A percentile compares a stretch with the other conserved stretches of the same genome.
Evolutionary conservation across 495 filamentous ascomycete genomes (phyloP).

Genomic region (Podospora bellae-mahoneyi): DNA sequence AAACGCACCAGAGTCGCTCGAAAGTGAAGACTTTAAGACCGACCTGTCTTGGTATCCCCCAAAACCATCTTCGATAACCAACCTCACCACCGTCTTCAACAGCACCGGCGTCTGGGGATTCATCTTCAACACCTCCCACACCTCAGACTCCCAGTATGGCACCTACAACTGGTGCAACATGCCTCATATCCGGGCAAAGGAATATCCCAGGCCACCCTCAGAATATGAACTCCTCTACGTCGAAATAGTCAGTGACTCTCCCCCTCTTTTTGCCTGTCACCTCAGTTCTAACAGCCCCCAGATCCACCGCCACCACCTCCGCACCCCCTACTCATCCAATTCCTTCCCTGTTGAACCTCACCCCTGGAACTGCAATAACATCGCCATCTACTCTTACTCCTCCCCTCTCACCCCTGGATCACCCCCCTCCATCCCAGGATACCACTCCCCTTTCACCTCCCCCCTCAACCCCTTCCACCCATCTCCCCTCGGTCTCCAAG

Average conservation of each 20-base stretch:
- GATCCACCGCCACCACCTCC: constrained; percentile 72
- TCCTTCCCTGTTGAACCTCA: constrained; percentile 63
- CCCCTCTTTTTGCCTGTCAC: not conserved
- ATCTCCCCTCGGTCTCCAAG: constrained; percentile 53
- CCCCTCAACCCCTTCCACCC: constrained; percentile 57
- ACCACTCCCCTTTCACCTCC: constrained; percentile 57
- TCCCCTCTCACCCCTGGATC: constrained; percentile 38
- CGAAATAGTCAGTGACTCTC: constrained; percentile 35
- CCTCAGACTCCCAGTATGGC: constrained; percentile 48
- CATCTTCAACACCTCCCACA: constrained; percentile 57
- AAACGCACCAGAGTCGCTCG: not conserved
- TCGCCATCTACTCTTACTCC: constrained; percentile 60
- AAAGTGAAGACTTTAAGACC: constrained; percentile 7
- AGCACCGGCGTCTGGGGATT: constrained; percentile 58
- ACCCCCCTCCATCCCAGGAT: constrained; percentile 39
- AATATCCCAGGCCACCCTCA: constrained; percentile 49
- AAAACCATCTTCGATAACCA: constrained; percentile 53
- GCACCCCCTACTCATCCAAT: constrained; percentile 67
- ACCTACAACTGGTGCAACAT: constrained; percentile 74
- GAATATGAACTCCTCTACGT: constrained; percentile 62
- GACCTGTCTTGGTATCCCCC: constrained; percentile 60
- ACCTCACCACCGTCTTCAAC: constrained; percentile 49
- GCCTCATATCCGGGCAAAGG: constrained; percentile 61
- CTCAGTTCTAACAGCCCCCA: constrained; percentile 19
- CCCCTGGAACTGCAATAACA: constrained; percentile 61